phyloP scores from a whole-genome alignment of 768 basidiomycete species.

The Cystofilobasidium capitatum region DNA sequence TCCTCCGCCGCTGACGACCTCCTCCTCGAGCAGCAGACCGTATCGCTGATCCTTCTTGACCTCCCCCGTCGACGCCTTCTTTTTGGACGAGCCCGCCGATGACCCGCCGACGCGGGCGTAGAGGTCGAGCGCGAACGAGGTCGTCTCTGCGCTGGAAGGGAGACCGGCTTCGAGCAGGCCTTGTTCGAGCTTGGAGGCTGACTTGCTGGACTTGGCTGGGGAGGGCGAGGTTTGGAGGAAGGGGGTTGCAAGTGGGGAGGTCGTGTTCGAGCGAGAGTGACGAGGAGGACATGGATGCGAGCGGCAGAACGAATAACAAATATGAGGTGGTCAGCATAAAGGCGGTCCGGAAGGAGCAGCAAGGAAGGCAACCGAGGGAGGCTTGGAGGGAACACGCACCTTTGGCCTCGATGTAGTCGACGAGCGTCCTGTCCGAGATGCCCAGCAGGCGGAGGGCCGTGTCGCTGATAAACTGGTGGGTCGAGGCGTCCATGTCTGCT shows the following conservation, averaged over 20 bases:
- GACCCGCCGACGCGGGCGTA: constrained; percentile 38
- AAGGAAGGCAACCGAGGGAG: background rate
- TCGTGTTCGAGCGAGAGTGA: background rate
- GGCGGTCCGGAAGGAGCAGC: background rate
- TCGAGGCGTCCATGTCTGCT: constrained; percentile 12
- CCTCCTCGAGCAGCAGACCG: constrained; percentile 74
- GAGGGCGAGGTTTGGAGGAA: background rate
- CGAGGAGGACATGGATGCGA: background rate
- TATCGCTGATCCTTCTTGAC: constrained; percentile 62
- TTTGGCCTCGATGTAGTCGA: constrained; percentile 22
- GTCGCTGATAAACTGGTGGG: constrained; percentile 23
- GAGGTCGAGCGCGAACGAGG: constrained; percentile 30
- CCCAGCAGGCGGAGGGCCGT: constrained; percentile 15
- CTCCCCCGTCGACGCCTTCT: constrained; percentile 45
- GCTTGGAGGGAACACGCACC: constrained; percentile 5
- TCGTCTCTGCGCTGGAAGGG: background rate
- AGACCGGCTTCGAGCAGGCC: constrained; percentile 1
- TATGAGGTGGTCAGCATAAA: background rate
- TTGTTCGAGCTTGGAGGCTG: constrained; percentile 50
- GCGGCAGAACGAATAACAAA: background rate
- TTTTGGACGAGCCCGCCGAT: constrained; percentile 31
- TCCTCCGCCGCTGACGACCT: constrained; percentile 38
- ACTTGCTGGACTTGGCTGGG: constrained; percentile 40
- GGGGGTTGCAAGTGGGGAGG: background rate
- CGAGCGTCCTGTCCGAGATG: constrained; percentile 21